Base-by-base conservation (phyloP, 768 basidiomycete species). In the Psilocybe subaeruginosa region DNA sequence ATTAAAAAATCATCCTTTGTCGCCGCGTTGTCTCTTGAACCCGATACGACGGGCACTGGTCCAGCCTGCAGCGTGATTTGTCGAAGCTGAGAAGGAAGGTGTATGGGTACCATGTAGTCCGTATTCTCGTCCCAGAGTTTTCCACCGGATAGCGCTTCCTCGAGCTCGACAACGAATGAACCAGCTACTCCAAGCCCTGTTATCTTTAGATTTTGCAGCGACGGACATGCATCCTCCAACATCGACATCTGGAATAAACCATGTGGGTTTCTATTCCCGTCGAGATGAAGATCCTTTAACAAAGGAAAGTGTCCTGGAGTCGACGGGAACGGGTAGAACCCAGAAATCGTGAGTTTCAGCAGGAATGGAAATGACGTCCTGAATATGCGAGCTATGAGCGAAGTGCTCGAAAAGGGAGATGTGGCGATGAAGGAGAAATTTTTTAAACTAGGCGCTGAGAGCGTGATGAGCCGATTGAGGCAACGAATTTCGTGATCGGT, bases 291-390 rank as follows among this genome's bases (percentile, higher is more conserved):
- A 14, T 70, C 72, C 47, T 71, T 66, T 16, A 86, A 73, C 1
- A 50, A 60, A 8, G 83, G 69, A 51, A 67, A 70, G 31, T 68
- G 72, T 14, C 65, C 62, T 3, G 74, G 63, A 0, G 71, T 54
- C 17, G 75, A 76, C 2, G 81, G 82, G 63, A 79, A 83, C 6
- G 83, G 80, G 67, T 85, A 85, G 63, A 79, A 80, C 1, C 83
- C 84, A 2, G 76, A 75, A 2, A 84, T 64, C 4, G 78, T 70
- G 59, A 85, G 78, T 31, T 76, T 75, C 29, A 62, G 66, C 0
- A 85, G 72, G 29, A 59, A 61, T 0, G 82, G 83, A 54, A 82
- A 80, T 2, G 69, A 56, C 8, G 72, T 72, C 16, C 78, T 74
- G 68, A 82, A 83, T 43, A 85, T 69, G 27, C 75, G 70, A 4